Conservation (phyloP, 352 stramenopile genomes). For the Saprolegnia parasitica region DNA sequence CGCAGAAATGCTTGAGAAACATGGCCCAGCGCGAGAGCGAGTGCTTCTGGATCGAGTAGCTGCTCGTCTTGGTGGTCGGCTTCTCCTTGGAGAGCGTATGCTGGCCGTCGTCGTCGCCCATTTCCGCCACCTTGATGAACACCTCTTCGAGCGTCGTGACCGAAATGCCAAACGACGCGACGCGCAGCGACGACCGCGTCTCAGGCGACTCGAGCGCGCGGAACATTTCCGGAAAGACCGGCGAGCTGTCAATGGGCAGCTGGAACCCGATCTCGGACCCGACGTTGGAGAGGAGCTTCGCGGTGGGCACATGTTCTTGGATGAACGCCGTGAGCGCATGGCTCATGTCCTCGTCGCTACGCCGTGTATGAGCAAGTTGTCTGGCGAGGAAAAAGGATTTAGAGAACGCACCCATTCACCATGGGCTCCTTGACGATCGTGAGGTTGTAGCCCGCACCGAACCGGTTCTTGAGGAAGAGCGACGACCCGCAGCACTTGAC, state of each 20-base stretch:
- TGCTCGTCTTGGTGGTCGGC: slow-evolving; percentile 36
- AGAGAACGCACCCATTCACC: slow-evolving; percentile 31
- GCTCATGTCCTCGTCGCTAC: slow-evolving; percentile 34
- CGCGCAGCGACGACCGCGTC: slow-evolving; percentile 36
- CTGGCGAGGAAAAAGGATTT: no score
- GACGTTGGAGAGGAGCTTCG: slow-evolving; percentile 58
- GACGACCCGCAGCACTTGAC: slow-evolving; percentile 66
- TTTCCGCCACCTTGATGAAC: slow-evolving; percentile 84
- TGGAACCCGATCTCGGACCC: slow-evolving; percentile 69
- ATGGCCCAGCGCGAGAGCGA: slow-evolving; percentile 7
- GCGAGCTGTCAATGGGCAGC: slow-evolving; percentile 45
- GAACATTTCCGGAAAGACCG: slow-evolving; percentile 38
- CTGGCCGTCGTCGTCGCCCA: slow-evolving; percentile 50
- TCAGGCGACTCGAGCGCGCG: slow-evolving; percentile 53
- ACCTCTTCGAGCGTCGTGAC: slow-evolving; percentile 90
- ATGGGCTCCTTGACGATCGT: slow-evolving; percentile 52
- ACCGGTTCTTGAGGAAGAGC: slow-evolving; percentile 76
- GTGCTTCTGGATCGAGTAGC: slow-evolving; percentile 58
- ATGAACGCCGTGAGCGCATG: slow-evolving; percentile 31
- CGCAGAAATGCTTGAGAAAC: slow-evolving; percentile 43
- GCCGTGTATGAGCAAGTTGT: no score
- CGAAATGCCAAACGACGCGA: slow-evolving; percentile 70
- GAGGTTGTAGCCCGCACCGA: slow-evolving; percentile 65
- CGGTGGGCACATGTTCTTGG: slow-evolving; percentile 32
- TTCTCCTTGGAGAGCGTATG: slow-evolving; percentile 39